Base-by-base conservation (phyloP, 805 yeast genomes). In the Saccharomycopsis sp. region DNA sequence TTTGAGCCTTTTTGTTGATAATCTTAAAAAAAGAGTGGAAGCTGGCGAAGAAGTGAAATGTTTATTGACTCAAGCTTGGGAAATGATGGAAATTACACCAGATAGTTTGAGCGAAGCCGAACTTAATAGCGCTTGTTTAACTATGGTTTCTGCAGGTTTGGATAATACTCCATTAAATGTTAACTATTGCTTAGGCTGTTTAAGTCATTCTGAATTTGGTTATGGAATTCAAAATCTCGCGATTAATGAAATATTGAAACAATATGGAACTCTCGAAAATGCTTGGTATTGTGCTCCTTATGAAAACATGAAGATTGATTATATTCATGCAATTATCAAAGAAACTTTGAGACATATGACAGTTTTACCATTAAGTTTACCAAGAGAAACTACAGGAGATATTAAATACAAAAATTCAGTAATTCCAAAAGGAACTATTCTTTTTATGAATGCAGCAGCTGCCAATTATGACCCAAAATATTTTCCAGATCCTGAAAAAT, bases 101-200 rank as follows among this genome's bases (percentile, higher is more conserved):
- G 20, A 37, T 23, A 49, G 49, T 20, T 44, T 67, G 10, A 56
- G 58, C 6, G 51, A 47, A 2, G 56, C 56, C 6, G 84, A 79
- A 50, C 52, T 75, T 36, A 62, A 63, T 34, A 72, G 83, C 34
- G 66, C 78, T 4, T 80, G 88, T 52, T 60, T 81, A 31, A 77
- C 88, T 0, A 74, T 80, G 79, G 78, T 81, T 0, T 77, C 86
- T 49, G 92, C 88, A 6, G 92, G 92, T 0, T 59, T 81, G 19
- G 89, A 81, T 52, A 81, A 82, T 47, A 71, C 79, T 1, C 78
- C 86, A 0, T 62, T 79, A 25, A 79, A 74, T 35, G 61, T 80
- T 37, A 70, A 71, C 46, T 75, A 79, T 46, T 63, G 78, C 6
- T 52, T 79, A 48, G 81, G 81, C 1, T 80, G 76, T 30, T 58